These are phyloP conservation scores for Lasiosphaeris hirsuta DNA, from an alignment of 495 filamentous ascomycete genomes.

Conservation along the genomic window DNA sequence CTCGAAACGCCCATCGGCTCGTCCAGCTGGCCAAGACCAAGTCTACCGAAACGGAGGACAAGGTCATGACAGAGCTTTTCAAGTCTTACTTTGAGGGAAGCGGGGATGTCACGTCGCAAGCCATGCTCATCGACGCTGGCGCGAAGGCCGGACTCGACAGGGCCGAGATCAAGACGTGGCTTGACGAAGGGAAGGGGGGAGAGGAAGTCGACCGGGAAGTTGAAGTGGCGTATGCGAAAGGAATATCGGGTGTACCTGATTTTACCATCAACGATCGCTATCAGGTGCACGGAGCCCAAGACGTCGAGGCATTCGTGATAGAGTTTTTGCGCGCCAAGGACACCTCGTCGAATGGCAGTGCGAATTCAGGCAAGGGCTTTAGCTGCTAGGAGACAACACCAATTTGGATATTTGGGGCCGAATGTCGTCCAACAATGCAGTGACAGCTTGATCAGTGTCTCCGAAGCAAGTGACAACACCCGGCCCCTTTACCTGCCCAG, in stretches of 20 bases:
- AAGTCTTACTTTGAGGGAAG: conserved; percentile 72
- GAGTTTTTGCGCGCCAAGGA: conserved; percentile 53
- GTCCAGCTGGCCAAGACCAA: conserved; percentile 65
- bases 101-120: conserved; percentile 67
- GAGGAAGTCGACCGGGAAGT: conserved; percentile 70
- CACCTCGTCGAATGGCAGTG: conserved; percentile 18
- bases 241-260: conserved; percentile 70
- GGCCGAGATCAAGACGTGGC: conserved; percentile 56
- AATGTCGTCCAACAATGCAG: not conserved
- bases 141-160: conserved; percentile 61
- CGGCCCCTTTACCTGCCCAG: conserved; percentile 8
- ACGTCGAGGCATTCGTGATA: conserved; percentile 53
- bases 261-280: conserved; percentile 64
- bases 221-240: conserved; percentile 49
- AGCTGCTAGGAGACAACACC: conserved; percentile 8
- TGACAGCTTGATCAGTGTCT: too few species aligned
- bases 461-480: too few species aligned
- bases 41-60: conserved; percentile 53
- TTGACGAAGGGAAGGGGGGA: conserved; percentile 62
- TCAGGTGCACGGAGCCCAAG: conserved; percentile 63
- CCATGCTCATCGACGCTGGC: conserved; percentile 57
- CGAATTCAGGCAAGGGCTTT: not conserved
- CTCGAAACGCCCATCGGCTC: conserved; percentile 71
- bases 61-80: conserved; percentile 67
- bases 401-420: not conserved